These are phyloP conservation scores for Lecanicillium sp. DNA, from an alignment of 2,329 filamentous ascomycete genomes.

Conservation along the genomic window DNA sequence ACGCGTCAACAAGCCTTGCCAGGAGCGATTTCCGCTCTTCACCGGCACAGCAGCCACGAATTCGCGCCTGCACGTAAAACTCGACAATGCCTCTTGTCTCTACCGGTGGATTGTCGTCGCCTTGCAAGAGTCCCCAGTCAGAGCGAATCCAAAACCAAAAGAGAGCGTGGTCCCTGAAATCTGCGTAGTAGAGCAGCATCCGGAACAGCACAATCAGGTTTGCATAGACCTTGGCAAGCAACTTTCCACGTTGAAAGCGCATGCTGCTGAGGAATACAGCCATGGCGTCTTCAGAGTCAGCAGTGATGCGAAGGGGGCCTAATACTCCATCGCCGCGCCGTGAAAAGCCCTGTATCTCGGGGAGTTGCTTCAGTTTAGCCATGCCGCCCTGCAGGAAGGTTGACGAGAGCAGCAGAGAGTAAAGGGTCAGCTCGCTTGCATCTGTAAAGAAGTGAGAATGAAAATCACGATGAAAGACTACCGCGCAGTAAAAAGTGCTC, in stretches of 20 bases:
- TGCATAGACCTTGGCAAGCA: slow-evolving; percentile 1
- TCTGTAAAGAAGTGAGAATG: too few relatives aligned
- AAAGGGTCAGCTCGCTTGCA: too few relatives aligned
- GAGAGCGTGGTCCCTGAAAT: neutral
- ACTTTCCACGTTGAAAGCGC: slow-evolving; percentile 3
- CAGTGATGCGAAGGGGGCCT: too few relatives aligned
- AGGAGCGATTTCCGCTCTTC: slow-evolving; percentile 2
- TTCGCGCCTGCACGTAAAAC: slow-evolving; percentile 1
- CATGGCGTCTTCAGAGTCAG: slow-evolving; percentile 1
- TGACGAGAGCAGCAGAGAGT: too few relatives aligned
- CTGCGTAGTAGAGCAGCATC: slow-evolving; percentile 1
- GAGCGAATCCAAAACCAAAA: slow-evolving; percentile 4
- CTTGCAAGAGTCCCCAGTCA: slow-evolving; percentile 4
- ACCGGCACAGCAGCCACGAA: neutral
- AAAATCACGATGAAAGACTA: too few relatives aligned
- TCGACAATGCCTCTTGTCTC: neutral
- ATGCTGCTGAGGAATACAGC: neutral
- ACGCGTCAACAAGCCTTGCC: slow-evolving; percentile 5
- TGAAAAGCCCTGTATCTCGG: too few relatives aligned
- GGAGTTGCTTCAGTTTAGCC: too few relatives aligned
- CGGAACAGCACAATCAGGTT: slow-evolving; percentile 6
- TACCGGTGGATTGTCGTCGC: neutral
- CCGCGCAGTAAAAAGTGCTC: too few relatives aligned
- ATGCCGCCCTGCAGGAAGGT: too few relatives aligned
- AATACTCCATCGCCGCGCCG: too few relatives aligned